These are phyloP conservation scores for Hortiboletus campestris DNA, from an alignment of 768 basidiomycete genomes.

Conservation along the genomic window DNA sequence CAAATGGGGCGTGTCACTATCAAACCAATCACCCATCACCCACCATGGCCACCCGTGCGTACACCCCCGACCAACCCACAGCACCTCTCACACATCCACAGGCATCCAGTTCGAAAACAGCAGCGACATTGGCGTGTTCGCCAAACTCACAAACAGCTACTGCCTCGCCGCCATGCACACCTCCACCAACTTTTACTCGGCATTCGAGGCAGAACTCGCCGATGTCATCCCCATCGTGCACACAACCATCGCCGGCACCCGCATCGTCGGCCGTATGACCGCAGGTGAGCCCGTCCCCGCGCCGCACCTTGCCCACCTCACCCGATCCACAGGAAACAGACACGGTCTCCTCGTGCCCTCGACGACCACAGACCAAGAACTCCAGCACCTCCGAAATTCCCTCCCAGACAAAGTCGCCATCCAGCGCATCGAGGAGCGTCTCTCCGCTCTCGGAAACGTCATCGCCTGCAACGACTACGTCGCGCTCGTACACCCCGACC, in stretches of 20 bases:
- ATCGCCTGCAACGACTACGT: conserved; percentile 99
- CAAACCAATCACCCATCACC: too few species aligned
- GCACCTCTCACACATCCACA: conserved; percentile 28
- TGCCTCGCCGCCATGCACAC: conserved; percentile 92
- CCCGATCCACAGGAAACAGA: conserved; percentile 66
- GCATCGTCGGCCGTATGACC: conserved; percentile 90
- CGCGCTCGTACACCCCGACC: conserved; percentile 95
- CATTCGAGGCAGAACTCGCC: conserved; percentile 91
- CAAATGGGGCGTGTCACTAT: too few species aligned
- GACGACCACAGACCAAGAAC: conserved; percentile 95
- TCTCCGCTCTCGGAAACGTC: conserved; percentile 97
- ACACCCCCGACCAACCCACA: neutral
- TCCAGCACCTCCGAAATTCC: conserved; percentile 95
- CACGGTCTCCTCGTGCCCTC: conserved; percentile 96
- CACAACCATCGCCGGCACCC: conserved; percentile 91
- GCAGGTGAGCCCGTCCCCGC: conserved; percentile 55
- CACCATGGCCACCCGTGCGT: conserved; percentile 67
- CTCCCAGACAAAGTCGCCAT: conserved; percentile 91
- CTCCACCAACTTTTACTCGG: conserved; percentile 96
- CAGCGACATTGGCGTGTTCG: conserved; percentile 94
- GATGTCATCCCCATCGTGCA: conserved; percentile 96
- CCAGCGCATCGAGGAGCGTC: conserved; percentile 94
- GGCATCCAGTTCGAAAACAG: conserved; percentile 93
- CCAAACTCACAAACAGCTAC: conserved; percentile 97
- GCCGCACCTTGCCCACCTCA: neutral